Conservation (phyloP, 805 yeast species). For the Starmerella potacharoeniae region DNA sequence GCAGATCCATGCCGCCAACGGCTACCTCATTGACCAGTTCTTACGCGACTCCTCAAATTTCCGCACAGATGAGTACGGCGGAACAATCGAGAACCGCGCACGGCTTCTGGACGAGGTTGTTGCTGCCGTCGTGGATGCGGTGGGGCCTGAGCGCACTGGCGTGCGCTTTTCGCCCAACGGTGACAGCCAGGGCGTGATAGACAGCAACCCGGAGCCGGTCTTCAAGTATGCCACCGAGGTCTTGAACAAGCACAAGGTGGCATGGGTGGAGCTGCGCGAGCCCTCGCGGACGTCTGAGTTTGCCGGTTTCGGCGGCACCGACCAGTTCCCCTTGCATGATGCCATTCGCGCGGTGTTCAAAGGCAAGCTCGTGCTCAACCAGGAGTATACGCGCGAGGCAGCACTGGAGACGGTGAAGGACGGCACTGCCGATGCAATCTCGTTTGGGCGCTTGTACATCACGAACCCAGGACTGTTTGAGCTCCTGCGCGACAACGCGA, state of each 20-base stretch:
- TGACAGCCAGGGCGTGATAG: background rate
- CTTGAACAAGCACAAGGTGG: background rate
- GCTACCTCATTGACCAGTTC: background rate
- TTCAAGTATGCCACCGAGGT: background rate
- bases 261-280: background rate
- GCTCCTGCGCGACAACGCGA: slow-evolving; percentile 25
- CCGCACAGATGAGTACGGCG: background rate
- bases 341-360: background rate
- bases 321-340: background rate
- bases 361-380: slow-evolving; percentile 9
- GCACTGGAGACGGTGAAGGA: slow-evolving; percentile 7
- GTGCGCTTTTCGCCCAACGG: background rate
- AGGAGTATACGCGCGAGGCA: slow-evolving; percentile 16
- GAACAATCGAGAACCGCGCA: background rate
- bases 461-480: slow-evolving; percentile 45
- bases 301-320: background rate
- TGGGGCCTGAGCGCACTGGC: background rate
- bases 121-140: background rate
- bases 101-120: background rate
- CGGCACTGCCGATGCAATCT: slow-evolving; percentile 24
- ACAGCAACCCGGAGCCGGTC: background rate
- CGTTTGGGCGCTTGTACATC: slow-evolving; percentile 39
- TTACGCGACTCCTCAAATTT: background rate
- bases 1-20: background rate
- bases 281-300: background rate